Base-by-base conservation (phyloP, 2,329 filamentous ascomycete genomes). In the Aspergillus vadensis region DNA sequence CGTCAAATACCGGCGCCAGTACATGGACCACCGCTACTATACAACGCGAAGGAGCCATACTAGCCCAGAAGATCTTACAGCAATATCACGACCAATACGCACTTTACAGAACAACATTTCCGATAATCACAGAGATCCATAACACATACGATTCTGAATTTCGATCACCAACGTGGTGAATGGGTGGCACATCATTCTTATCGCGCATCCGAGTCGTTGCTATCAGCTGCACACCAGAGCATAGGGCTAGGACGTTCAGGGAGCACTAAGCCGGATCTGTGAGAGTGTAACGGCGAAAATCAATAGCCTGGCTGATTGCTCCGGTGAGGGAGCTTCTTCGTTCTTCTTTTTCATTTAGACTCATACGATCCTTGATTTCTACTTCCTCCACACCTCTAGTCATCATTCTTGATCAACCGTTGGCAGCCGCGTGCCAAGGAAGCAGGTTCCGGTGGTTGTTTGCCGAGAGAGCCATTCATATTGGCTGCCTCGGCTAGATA, bases 401-500 rank as follows among this genome's bases (percentile, higher is more conserved):
- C 36, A 19, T 54, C 19, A 25, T 43, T 17, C 15, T 43, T 25
- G 23, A 43, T 55, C 30, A 25, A n/a, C 53, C 19, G 53, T 27
- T 30, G 53, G 14, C 17, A 8, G 43, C 25, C n/a, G 25, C 30
- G 41, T 17, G 39, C 53, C 39, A 47, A 47, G 39, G 9, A 47
- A 19, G 25, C 27, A 41, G 15, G 41, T 36, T 9, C 44, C 32
- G 23, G 25, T 25, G 15, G 30, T 41, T 15, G 36, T 41, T 47
- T 59, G 57, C 51, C 57, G 57, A 59, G n/a, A 32, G 15, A 55
- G 25, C 43, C 51, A 47, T 50, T 55, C 43, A 54, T 19, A 23
- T 56, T 38, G 44, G 30, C 38, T 38, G n/a, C 47, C 44, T 56
- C 52, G 58, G 52, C 47, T 56, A 60, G 38, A 51, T 32, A 50